A percentile compares a stretch with the other conserved stretches of the same genome.
phyloP scores from a whole-genome alignment of 129 eudicot genomes.

The Ambrosia artemisiifolia region DNA sequence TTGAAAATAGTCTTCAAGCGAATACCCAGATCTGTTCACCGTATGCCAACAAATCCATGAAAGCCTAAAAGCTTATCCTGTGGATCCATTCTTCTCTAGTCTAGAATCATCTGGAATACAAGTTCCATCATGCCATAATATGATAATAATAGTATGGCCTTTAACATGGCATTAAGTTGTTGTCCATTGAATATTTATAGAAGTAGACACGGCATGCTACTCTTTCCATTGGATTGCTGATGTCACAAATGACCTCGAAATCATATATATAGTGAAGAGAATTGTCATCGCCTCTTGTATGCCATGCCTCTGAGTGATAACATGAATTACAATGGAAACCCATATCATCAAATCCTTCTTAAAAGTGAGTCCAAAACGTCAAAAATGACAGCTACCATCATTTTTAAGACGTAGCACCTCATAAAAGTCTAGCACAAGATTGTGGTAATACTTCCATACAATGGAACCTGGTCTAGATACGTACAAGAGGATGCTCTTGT shows the following conservation, averaged over 20 bases:
- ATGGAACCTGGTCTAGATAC: slow-evolving; percentile 14
- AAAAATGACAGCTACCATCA: slow-evolving; percentile 15
- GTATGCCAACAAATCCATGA: slow-evolving; percentile 8
- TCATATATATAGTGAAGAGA: slow-evolving; percentile 10
- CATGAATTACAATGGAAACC: slow-evolving; percentile 8
- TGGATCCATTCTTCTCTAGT: slow-evolving; percentile 15
- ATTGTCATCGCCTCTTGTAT: slow-evolving; percentile 2
- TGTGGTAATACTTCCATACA: slow-evolving; percentile 12
- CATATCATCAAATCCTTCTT: slow-evolving; percentile 15
- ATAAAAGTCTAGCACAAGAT: slow-evolving; percentile 7
- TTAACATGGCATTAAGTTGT: background rate
- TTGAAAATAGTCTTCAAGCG: slow-evolving; percentile 19
- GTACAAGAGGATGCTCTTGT: slow-evolving; percentile 26
- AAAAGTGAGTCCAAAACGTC: slow-evolving; percentile 5
- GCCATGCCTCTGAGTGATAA: slow-evolving; percentile 10
- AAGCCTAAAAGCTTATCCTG: slow-evolving; percentile 1
- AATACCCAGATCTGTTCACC: slow-evolving; percentile 9
- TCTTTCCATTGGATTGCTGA: slow-evolving; percentile 16
- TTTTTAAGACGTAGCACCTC: slow-evolving; percentile 21
- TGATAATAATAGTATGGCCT: background rate
- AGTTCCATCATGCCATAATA: slow-evolving; percentile 15
- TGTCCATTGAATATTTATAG: slow-evolving; percentile 3
- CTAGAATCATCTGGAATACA: slow-evolving; percentile 3
- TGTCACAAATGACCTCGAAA: slow-evolving; percentile 19
- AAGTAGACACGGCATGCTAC: slow-evolving; percentile 7